Base-by-base conservation (phyloP, 768 basidiomycete genomes). In the Rhizopogon rudus region DNA sequence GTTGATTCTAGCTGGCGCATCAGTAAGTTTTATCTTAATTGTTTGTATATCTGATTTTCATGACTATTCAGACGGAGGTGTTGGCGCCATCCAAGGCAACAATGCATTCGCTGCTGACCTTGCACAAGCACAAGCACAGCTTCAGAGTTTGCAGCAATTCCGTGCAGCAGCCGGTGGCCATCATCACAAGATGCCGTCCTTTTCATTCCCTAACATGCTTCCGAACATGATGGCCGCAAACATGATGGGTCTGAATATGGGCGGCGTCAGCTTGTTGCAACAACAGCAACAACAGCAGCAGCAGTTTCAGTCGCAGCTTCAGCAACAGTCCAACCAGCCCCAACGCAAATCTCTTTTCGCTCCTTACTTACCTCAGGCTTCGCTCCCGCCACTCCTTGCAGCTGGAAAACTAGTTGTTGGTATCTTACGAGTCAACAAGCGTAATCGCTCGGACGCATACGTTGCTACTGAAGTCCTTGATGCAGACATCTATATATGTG, bases 311-410 rank as follows among this genome's bases (percentile, higher is more conserved):
- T 88, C 91, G 55, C 95, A 97, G 66, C 78, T 98, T 20, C 93
- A 96, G 66, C 95, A 97, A 66, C 91, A 93, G 71, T 87, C 87
- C 13, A 88, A 73, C 62, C 91, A 94, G 59, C 95, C 94, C 35
- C 93, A 97, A 72, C 88, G 97, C 72, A 98, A 98, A 76, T 98
- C 93, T 44, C 81, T 99, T 40, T 99, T 99, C 69, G 96, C 96
- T 56, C 97, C 97, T 53, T 99, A 99, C 69, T 84, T 99, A 58
- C 97, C 97, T 50, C 95, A 98, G 70, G 96, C 95, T 12, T 97
- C 94, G 44, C 82, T 99, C 40, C 96, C 96, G 25, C 97, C 97
- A 49, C 84, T 99, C 52, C 82, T 99, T 52, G 91, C 92, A 8
- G 96, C 97, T 9, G 97, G 97, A 45, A 98, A 98, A 72, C 79